These are phyloP conservation scores for Penicillium macrosclerotiorum DNA, from an alignment of 495 filamentous ascomycete species.

Conservation along the genomic window DNA sequence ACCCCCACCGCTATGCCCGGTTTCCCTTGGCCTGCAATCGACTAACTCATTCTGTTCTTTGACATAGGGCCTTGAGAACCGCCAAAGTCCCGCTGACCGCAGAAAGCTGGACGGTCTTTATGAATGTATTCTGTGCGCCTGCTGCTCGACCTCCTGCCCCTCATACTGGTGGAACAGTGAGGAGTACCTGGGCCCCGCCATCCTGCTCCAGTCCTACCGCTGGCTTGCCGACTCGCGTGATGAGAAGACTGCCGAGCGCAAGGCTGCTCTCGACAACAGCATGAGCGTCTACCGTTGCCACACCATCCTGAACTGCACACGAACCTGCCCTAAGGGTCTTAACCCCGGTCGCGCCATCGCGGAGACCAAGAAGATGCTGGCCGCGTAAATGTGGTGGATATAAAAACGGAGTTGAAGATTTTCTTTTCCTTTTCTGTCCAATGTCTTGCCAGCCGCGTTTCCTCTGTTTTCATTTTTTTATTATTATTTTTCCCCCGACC, in stretches of 20 bases:
- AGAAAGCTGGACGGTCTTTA: conserved; percentile 97
- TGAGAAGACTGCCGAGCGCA: conserved; percentile 80
- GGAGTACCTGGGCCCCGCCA: conserved; percentile 95
- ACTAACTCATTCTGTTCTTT: not conserved
- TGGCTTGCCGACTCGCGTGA: conserved; percentile 94
- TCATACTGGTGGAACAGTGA: conserved; percentile 99
- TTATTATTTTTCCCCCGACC: conserved; percentile 25
- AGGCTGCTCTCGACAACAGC: conserved; percentile 90
- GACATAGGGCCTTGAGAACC: conserved; percentile 76
- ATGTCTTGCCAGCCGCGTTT: conserved; percentile 30
- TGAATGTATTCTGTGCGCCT: conserved; percentile 99
- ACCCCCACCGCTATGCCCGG: no score
- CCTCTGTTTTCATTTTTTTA: conserved; percentile 17
- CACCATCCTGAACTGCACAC: conserved; percentile 97
- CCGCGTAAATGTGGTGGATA: conserved; percentile 40
- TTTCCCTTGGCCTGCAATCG: no score
- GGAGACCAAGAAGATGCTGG: conserved; percentile 97
- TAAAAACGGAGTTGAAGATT: conserved; percentile 35
- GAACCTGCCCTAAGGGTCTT: conserved; percentile 96
- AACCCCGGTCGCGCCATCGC: conserved; percentile 94
- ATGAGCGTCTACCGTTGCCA: conserved; percentile 99
- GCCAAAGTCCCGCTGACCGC: conserved; percentile 84
- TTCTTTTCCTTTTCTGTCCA: conserved; percentile 28
- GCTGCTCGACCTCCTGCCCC: conserved; percentile 97
- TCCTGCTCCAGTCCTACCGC: conserved; percentile 93